A percentile compares a stretch with the other conserved stretches of the same genome.
phyloP scores from a whole-genome alignment of 179 eudicot genomes.

The Pouteria campechiana region DNA sequence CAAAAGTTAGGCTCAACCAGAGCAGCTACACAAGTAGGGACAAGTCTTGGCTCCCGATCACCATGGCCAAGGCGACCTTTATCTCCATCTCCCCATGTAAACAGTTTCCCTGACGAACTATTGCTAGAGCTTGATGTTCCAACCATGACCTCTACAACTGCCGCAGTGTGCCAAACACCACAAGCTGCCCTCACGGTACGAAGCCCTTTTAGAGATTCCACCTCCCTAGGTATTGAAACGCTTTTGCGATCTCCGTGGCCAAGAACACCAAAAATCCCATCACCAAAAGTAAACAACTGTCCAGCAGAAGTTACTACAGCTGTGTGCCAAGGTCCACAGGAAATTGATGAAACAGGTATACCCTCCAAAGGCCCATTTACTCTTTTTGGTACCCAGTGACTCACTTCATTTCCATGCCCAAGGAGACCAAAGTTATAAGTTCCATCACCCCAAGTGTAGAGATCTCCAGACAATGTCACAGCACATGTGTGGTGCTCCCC shows the following conservation, averaged over 20 bases:
- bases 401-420: conserved; percentile 94
- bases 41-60: conserved; percentile 83
- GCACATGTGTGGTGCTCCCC: conserved; percentile 97
- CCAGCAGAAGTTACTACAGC: conserved; percentile 98
- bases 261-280: conserved; percentile 95
- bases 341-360: conserved; percentile 83
- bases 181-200: conserved; percentile 91
- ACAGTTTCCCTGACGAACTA: conserved; percentile 90
- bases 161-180: conserved; percentile 99
- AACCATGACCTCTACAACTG: conserved; percentile 96
- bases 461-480: conserved; percentile 87
- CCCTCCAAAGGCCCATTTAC: conserved; percentile 96
- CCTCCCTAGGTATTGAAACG: conserved; percentile 75
- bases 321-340: conserved; percentile 99
- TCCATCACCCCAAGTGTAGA: conserved; percentile 98
- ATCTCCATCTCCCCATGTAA: conserved; percentile 99
- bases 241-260: conserved; percentile 92
- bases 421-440: conserved; percentile 65
- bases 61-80: conserved; percentile 95
- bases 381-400: conserved; percentile 91
- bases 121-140: conserved; percentile 91
- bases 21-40: conserved; percentile 91
- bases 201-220: conserved; percentile 85
- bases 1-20: conserved; percentile 90
- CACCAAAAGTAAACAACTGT: conserved; percentile 90